Evolutionary conservation across 2,329 filamentous ascomycete genomes (phyloP), one percentile per base, ranked within the genome.

Genomic region (Taxawa tesnikishii): DNA sequence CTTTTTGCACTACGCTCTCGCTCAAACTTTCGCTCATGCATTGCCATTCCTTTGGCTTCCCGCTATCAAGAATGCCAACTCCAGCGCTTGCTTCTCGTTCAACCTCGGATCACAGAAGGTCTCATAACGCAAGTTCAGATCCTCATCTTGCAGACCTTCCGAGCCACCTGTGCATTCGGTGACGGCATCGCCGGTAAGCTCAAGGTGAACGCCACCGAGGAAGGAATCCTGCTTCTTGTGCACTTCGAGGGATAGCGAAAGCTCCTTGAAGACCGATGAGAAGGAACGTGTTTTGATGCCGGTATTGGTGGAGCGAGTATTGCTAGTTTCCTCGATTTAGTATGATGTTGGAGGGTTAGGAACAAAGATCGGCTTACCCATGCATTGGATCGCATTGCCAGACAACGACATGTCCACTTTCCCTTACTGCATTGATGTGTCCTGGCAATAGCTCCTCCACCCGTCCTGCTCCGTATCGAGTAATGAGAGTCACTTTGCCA

Each of bases 301-400:
- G 0, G 71, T 63, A 0, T 73, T 69, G 0, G 83, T 88, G 29
- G 66, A 65, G 29, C 68, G 65, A 1, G 72, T 76, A 52, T 79
- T 79, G 17, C 59, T 62, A 32, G 15, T 5, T 7, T 17, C 11
- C 10, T 8, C 15, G 15, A 17, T 17, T 28, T 14, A 33, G 19
- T 26, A 18, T 30, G 15, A 16, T 13, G 9, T 10, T 13, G 16
- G 24, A 17, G 12, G 19, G 11, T 14, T 3, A 25, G 15, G 13
- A 10, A 18, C 7, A 16, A 18, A 10, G 9, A 15, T 11, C 6
- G 26, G 27, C 53, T 48, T 45, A 59, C 59, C 90, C 90, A 60
- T 98, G 90, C 90, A 98, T 98, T 14, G 90, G 90, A 59, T 98
- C 90, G 60, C 88, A 96, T 62, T 96, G 90, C 88, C 88, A 96